Evolutionary conservation across 1,284 basidiomycete genomes (phyloP), one percentile per base, ranked within the genome.

Genomic region (Thecaphora thlaspeos): DNA sequence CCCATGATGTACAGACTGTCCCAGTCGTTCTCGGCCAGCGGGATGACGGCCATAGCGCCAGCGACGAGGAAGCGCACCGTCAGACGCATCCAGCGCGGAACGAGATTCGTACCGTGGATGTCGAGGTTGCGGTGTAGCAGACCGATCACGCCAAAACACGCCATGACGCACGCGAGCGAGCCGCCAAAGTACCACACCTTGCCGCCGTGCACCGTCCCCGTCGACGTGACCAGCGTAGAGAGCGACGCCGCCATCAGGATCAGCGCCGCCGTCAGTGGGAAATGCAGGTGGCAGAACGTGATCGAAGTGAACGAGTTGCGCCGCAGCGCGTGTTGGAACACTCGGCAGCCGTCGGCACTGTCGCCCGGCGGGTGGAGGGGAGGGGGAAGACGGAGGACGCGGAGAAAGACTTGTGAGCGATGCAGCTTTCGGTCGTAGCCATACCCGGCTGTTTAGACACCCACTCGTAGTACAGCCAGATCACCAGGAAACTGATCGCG

Each of bases 281-380:
- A 78, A 46, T 79, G 77, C 4, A 78, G 46, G 32, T 68, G 62
- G 14, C 65, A 57, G 37, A 72, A 79, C n/a, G 59, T 55, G 42
- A 76, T 68, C 10, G 63, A 59, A 14, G 74, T 68, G 24, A 69
- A 66, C 44, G 67, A 66, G 58, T 78, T 68, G 5, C 77, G 52
- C 1, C 74, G 59, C 2, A 78, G 58, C 0, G 76, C 77, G 39
- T 79, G 77, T 21, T 75, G 64, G 53, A 70, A 79, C 5, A 68
- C 69, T 3, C 77, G 53, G 3, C 61, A 68, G 23, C 55, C 60
- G 46, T 77, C 77, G 0, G 58, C 43, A 43, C n/a, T n/a, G n/a
- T 68, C 62, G 43, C 57, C 57, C 32, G 32, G 32, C 10, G 40
- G 24, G 40, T 10, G 11, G n/a, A 26, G 17, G 17, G 24, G 40